Base-by-base conservation (phyloP, 2,329 filamentous ascomycete genomes). In the Plenodomus tracheiphilus region DNA sequence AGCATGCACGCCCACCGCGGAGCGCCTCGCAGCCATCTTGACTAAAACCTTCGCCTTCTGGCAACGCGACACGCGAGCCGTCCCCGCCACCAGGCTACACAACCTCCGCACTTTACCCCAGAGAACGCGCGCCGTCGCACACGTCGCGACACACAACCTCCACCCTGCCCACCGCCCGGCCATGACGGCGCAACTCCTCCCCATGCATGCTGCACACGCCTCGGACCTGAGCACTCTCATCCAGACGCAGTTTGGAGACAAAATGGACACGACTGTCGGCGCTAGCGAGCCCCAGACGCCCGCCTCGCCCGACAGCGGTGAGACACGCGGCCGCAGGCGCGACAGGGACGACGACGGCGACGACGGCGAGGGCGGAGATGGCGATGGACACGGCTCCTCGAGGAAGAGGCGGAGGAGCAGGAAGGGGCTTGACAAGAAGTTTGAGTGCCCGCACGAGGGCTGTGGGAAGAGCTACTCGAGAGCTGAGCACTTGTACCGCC, bases 401-500 rank as follows among this genome's bases (percentile, higher is more conserved):
- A 63, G 77, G 46, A 81, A 91, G 73, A 78, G 87, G 49, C 77
- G 87, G 59, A 77, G 88, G 46, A 91, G 88, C 73, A 83, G 88
- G 56, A 91, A 91, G 70, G 87, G 87, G 2, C 75, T 90, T 35
- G 88, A 91, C 70, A 92, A 91, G 75, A 83, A 80, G 81, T 78
- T 74, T 49, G 63, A 74, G 65, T 99, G 94, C 69, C 86, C 88
- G 4, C 85, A 91, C 51, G 86, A 89, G 57, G 90, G 88, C 34
- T 99, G 94, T 65, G 92, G 91, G 35, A 99, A 97, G 79, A 95
- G 88, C 69, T 99, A 99, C 72, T 97, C 93, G 20, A 84, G 94
- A 69, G 93, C 94, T 8, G 94, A 97, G 75, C 94, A 99, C 77
- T 79, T 99, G 77, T 97, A 97, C 75, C 85, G 94, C 39, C 93